phyloP scores from a whole-genome alignment of 1,139 yeast genomes.

The Taphrina betulina region DNA sequence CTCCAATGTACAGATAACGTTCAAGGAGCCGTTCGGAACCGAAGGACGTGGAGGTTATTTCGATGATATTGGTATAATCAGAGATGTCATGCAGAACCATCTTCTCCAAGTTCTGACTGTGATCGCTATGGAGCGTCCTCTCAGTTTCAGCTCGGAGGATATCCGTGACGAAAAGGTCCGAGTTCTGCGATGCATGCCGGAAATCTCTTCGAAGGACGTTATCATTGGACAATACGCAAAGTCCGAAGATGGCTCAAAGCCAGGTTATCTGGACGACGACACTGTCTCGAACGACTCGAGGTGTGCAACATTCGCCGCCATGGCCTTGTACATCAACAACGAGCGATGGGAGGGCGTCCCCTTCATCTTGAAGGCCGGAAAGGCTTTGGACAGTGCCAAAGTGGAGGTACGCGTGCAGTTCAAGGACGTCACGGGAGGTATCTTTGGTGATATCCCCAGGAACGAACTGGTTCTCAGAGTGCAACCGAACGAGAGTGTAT shows the following conservation, averaged over 20 bases:
- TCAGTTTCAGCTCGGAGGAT: constrained; percentile 82
- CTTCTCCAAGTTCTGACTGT: constrained; percentile 86
- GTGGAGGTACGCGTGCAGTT: constrained; percentile 94
- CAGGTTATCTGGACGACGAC: constrained; percentile 87
- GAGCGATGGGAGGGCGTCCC: constrained; percentile 99
- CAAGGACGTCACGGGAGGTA: constrained; percentile 79
- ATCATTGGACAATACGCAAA: constrained; percentile 83
- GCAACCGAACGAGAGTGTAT: constrained; percentile 93
- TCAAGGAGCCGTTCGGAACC: constrained; percentile 96
- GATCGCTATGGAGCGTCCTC: constrained; percentile 94
- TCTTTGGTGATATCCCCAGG: constrained; percentile 76
- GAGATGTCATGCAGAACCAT: constrained; percentile 99
- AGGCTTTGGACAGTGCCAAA: constrained; percentile 52
- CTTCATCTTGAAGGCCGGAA: constrained; percentile 91
- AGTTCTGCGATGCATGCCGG: constrained; percentile 76
- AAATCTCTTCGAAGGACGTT: constrained; percentile 64
- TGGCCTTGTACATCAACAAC: constrained; percentile 72
- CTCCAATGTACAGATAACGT: constrained; percentile 76
- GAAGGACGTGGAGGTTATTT: constrained; percentile 99
- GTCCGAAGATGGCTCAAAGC: constrained; percentile 83
- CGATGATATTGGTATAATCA: constrained; percentile 88
- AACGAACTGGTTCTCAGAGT: constrained; percentile 90
- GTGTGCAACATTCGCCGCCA: constrained; percentile 89
- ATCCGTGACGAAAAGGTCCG: constrained; percentile 95
- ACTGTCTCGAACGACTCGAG: constrained; percentile 81